A percentile compares a stretch with the other conserved stretches of the same genome.
Evolutionary conservation across 768 basidiomycete species (phyloP).

Genomic region (Boletus sensibilis): DNA sequence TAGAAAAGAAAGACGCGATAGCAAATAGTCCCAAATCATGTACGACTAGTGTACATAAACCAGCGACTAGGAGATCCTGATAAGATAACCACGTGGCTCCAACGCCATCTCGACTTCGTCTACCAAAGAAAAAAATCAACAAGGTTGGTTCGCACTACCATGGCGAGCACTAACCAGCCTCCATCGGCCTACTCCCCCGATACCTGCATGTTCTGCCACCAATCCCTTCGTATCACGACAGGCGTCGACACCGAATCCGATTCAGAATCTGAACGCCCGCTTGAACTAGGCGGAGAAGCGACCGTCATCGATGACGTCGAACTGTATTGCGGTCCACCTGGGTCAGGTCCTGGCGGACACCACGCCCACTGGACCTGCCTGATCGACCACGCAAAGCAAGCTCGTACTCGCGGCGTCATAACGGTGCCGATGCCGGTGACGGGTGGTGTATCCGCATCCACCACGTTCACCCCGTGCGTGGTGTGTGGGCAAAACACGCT

Average conservation of each 20-base stretch:
- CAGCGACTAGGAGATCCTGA: background rate
- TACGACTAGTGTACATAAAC: slow-evolving; percentile 3
- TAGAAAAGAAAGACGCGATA: background rate
- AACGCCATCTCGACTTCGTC: background rate
- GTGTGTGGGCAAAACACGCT: slow-evolving; percentile 20
- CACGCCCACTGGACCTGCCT: slow-evolving; percentile 31
- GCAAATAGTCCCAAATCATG: background rate
- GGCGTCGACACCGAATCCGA: slow-evolving; percentile 5
- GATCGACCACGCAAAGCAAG: slow-evolving; percentile 19
- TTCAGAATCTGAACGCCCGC: background rate
- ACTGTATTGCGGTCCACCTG: slow-evolving; percentile 22
- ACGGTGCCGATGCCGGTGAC: background rate
- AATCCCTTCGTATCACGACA: slow-evolving; percentile 14
- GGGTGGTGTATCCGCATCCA: background rate
- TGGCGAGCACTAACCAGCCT: slow-evolving; percentile 5
- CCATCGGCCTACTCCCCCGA: slow-evolving; percentile 19
- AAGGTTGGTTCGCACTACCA: background rate
- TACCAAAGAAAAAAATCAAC: background rate
- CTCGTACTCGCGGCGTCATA: background rate
- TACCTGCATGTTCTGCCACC: slow-evolving; percentile 26
- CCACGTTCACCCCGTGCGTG: slow-evolving; percentile 7
- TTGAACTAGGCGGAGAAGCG: background rate
- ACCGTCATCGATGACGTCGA: slow-evolving; percentile 27
- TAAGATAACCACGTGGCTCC: slow-evolving; percentile 10
- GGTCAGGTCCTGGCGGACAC: slow-evolving; percentile 21